Evolutionary conservation across 805 yeast species (phyloP).

Genomic region (Pichia sporocuriosa): DNA sequence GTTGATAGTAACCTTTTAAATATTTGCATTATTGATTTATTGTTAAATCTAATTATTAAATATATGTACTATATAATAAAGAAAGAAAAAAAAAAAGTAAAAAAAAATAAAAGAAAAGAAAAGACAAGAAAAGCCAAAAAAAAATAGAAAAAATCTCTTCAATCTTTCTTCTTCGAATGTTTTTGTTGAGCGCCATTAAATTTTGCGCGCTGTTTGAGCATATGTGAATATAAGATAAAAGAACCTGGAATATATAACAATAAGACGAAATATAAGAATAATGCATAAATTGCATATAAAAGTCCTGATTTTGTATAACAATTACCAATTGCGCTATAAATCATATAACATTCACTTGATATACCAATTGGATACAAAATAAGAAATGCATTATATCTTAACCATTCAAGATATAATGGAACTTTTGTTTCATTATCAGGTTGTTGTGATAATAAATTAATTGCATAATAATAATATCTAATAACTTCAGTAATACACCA

Average conservation of each 20-base stretch:
- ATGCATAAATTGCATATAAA: constrained; percentile 46
- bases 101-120: not conserved
- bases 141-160: no score
- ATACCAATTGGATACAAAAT: constrained; percentile 90
- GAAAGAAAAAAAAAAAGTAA: not conserved
- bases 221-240: constrained; percentile 75
- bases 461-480: constrained; percentile 82
- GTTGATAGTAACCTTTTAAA: constrained; percentile 7
- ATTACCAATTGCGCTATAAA: constrained; percentile 61
- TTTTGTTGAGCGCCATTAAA: constrained; percentile 25
- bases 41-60: no score
- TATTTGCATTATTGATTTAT: not conserved
- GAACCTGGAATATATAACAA: constrained; percentile 79
- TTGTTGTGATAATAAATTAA: constrained; percentile 36
- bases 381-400: constrained; percentile 78
- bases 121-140: not conserved
- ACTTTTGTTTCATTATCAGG: constrained; percentile 29
- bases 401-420: constrained; percentile 59
- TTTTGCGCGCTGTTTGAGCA: constrained; percentile 83
- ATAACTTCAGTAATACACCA: constrained; percentile 96
- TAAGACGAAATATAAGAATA: constrained; percentile 50
- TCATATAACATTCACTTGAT: constrained; percentile 68
- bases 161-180: not conserved
- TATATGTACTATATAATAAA: not conserved
- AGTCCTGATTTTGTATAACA: constrained; percentile 39